Evolutionary conservation across 352 stramenopile species (phyloP).

Genomic region (Pythium volutum): DNA sequence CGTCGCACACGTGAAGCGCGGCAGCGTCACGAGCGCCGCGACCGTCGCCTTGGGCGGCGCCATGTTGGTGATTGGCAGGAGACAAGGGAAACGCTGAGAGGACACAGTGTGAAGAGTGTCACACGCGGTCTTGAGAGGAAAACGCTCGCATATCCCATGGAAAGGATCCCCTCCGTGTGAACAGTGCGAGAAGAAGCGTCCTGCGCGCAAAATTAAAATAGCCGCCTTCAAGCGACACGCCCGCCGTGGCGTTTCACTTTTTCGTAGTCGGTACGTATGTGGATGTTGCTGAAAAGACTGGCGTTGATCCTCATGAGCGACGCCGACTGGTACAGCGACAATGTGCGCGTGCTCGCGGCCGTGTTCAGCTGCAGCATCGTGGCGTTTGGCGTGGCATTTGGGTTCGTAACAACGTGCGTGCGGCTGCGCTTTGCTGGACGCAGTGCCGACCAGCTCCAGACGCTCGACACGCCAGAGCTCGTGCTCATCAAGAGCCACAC

Average conservation of each 20-base stretch:
- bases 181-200: not conserved
- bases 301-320: too few species aligned
- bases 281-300: not conserved
- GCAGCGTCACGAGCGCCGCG: conserved; percentile 27
- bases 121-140: not conserved
- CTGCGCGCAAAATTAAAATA: not conserved
- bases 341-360: conserved; percentile 34
- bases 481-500: conserved; percentile 60
- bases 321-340: conserved; percentile 47
- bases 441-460: conserved; percentile 15
- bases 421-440: conserved; percentile 26
- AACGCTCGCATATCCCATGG: not conserved
- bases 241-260: conserved; percentile 3
- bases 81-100: not conserved
- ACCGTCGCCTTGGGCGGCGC: not conserved
- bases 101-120: not conserved
- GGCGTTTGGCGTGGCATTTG: conserved; percentile 37
- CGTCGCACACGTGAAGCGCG: conserved; percentile 44
- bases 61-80: not conserved
- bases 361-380: conserved; percentile 36
- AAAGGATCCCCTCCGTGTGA: not conserved
- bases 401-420: conserved; percentile 29
- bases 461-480: conserved; percentile 48
- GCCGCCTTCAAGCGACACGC: not conserved
- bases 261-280: not conserved